These are phyloP conservation scores for Boletus speciosus DNA, from an alignment of 768 basidiomycete species.

Conservation along the genomic window DNA sequence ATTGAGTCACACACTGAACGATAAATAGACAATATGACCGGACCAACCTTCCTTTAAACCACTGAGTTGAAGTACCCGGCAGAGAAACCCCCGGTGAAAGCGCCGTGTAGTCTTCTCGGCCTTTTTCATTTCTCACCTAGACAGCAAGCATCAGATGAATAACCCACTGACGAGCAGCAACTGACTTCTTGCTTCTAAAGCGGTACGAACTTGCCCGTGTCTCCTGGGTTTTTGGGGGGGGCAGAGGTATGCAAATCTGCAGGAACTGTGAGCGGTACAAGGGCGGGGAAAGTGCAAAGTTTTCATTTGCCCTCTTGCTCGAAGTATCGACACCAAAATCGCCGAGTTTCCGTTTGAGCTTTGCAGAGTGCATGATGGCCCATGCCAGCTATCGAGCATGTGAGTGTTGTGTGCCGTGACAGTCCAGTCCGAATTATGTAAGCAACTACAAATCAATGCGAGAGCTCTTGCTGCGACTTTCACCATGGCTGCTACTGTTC, in stretches of 20 bases:
- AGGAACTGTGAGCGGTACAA: no score
- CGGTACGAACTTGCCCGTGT: constrained; percentile 92
- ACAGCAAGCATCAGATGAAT: constrained; percentile 13
- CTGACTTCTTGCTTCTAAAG: constrained; percentile 95
- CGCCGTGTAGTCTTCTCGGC: constrained; percentile 92
- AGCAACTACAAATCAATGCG: no score
- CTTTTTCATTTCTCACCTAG: constrained; percentile 91
- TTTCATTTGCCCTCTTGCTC: constrained; percentile 55
- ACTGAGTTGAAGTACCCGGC: constrained; percentile 95
- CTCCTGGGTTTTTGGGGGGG: constrained; percentile 90
- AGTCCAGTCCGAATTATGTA: no score
- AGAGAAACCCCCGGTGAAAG: constrained; percentile 97
- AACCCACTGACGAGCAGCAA: constrained; percentile 15
- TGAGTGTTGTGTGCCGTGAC: no score
- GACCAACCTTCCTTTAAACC: constrained; percentile 88
- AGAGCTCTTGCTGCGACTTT: no score
- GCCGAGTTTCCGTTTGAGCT: constrained; percentile 82
- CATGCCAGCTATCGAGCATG: no score
- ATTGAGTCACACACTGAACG: background rate
- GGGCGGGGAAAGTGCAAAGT: no score
- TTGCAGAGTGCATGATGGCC: constrained; percentile 41
- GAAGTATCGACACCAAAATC: constrained; percentile 43
- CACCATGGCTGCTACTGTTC: no score
- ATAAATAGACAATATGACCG: background rate
- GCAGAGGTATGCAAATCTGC: constrained; percentile 88